Percentiles rank a stretch among this genome's conserved stretches.
Evolutionary conservation across 768 basidiomycete species (phyloP).

Genomic region (Mycena rebaudengoi): DNA sequence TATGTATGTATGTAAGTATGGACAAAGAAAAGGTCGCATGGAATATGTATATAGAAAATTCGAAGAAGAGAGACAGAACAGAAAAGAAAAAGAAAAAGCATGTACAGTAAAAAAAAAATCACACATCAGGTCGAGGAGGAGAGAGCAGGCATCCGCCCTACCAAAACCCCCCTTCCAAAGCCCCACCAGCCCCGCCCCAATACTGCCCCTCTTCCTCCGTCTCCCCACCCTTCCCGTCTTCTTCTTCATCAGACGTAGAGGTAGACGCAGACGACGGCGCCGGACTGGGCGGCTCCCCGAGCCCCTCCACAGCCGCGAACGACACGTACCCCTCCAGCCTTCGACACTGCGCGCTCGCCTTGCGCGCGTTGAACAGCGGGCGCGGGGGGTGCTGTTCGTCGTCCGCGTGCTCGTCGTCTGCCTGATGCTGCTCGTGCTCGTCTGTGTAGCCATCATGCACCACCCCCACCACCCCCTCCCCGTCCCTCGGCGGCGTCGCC

Average conservation of each 20-base stretch:
- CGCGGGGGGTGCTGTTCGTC: conserved; percentile 31
- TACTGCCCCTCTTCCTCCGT: conserved; percentile 14
- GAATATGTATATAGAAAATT: too few species aligned
- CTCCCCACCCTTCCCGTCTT: conserved; percentile 9
- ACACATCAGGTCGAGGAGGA: too few species aligned
- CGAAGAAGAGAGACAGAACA: too few species aligned
- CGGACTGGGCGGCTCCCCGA: conserved; percentile 61
- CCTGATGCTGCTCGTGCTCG: conserved; percentile 15
- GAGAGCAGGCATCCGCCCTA: too few species aligned
- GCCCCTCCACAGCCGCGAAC: conserved; percentile 73
- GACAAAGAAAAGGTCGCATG: too few species aligned
- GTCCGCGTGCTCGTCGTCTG: not conserved
- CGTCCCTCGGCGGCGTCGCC: conserved; percentile 38
- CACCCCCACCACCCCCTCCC: conserved; percentile 31
- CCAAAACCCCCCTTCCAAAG: conserved; percentile 27
- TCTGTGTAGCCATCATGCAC: conserved; percentile 28
- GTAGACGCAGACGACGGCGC: not conserved
- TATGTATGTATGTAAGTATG: too few species aligned
- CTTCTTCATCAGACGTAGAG: too few species aligned
- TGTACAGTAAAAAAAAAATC: too few species aligned
- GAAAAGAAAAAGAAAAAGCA: too few species aligned
- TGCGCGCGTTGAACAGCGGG: conserved; percentile 69
- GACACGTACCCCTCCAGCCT: conserved; percentile 70
- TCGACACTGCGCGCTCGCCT: conserved; percentile 64
- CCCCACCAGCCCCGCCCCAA: conserved; percentile 20